Conservation (phyloP, 306 rosid species). For the Trichosanthes truncata region DNA sequence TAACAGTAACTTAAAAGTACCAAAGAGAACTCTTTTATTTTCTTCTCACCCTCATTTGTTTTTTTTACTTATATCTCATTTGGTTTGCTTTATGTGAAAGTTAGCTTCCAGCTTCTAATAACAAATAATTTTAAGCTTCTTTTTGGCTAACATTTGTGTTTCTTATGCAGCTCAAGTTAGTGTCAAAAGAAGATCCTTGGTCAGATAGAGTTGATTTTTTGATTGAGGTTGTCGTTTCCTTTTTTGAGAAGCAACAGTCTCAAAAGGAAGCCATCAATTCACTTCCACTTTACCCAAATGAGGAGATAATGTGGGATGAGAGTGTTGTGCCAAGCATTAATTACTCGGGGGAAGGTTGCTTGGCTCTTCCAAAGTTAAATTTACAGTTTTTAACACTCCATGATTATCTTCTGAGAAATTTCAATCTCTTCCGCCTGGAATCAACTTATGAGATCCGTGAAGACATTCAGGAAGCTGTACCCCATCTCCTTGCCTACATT, state of each 20-base stretch:
- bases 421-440: constrained; percentile 93
- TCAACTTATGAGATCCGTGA: constrained; percentile 98
- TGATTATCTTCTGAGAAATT: constrained; percentile 90
- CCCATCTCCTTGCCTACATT: constrained; percentile 88
- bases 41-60: neutral
- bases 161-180: constrained; percentile 75
- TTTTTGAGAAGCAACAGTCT: constrained; percentile 89
- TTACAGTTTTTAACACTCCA: constrained; percentile 93
- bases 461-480: constrained; percentile 93
- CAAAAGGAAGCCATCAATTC: constrained; percentile 97
- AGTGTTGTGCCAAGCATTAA: constrained; percentile 96
- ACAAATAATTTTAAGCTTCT: neutral
- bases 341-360: constrained; percentile 97
- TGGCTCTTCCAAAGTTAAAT: constrained; percentile 96
- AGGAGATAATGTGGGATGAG: constrained; percentile 98
- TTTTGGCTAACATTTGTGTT: constrained; percentile 12
- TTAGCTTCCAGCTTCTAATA: neutral
- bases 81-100: neutral
- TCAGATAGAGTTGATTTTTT: constrained; percentile 86
- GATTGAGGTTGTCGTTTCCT: constrained; percentile 88
- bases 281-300: constrained; percentile 96
- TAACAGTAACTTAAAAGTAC: neutral
- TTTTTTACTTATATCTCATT: neutral
- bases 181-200: constrained; percentile 89
- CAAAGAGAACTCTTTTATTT: neutral